phyloP scores from a whole-genome alignment of 495 filamentous ascomycete genomes.

The Aspergillus sparsus region DNA sequence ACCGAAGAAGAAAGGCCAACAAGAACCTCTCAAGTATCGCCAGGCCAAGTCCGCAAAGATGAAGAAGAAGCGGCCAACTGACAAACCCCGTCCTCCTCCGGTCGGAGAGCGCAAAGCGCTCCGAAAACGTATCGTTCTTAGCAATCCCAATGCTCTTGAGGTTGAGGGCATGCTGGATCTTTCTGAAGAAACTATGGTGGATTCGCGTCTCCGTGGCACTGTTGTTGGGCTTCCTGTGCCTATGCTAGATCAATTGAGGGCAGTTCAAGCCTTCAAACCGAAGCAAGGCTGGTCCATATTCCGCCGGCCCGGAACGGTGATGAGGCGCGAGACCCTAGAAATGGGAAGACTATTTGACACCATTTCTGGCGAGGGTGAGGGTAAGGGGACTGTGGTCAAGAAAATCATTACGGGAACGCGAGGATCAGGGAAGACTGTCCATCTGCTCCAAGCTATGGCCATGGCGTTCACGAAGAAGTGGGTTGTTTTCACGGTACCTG shows the following conservation, averaged over 20 bases:
- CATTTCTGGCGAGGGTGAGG: conserved; percentile 45
- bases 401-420: conserved; percentile 72
- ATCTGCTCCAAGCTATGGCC: conserved; percentile 81
- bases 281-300: conserved; percentile 89
- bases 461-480: conserved; percentile 81
- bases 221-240: conserved; percentile 69
- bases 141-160: conserved; percentile 87
- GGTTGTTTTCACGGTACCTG: conserved; percentile 89
- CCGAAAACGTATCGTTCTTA: conserved; percentile 85
- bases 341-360: conserved; percentile 62
- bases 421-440: conserved; percentile 78
- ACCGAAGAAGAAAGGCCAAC: conserved; percentile 40
- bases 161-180: conserved; percentile 66
- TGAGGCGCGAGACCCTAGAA: conserved; percentile 73
- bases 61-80: conserved; percentile 46
- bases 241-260: conserved; percentile 75
- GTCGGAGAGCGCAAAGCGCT: conserved; percentile 82
- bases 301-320: conserved; percentile 70
- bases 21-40: conserved; percentile 35
- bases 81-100: conserved; percentile 53
- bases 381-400: conserved; percentile 60
- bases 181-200: conserved; percentile 53
- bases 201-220: conserved; percentile 56
- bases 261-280: conserved; percentile 85
- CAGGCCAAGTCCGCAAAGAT: conserved; percentile 47